Evolutionary conservation across 208 protist species (phyloP).

Genomic region (Tritrichomonas foetus): DNA sequence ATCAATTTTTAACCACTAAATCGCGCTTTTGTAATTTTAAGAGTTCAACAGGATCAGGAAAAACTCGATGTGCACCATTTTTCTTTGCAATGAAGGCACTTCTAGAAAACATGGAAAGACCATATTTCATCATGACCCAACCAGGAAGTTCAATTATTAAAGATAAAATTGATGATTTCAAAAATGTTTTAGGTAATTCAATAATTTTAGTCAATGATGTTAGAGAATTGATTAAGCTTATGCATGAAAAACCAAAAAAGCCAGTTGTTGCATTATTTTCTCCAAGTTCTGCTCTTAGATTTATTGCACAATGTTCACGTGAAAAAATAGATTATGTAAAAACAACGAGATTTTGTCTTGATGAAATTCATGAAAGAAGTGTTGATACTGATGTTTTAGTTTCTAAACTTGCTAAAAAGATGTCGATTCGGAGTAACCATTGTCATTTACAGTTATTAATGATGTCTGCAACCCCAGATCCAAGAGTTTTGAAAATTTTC

Average conservation of each 20-base stretch:
- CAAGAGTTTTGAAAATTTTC: neutral
- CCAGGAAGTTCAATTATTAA: neutral
- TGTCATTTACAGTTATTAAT: neutral
- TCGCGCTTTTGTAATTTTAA: neutral
- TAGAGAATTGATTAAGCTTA: neutral
- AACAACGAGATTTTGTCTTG: constrained; percentile 10
- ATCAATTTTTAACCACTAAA: neutral
- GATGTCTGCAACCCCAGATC: constrained; percentile 25
- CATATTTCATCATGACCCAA: constrained; percentile 31
- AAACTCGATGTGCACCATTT: constrained; percentile 9
- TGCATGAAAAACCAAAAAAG: too few relatives aligned
- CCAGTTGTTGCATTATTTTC: neutral
- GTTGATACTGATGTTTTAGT: neutral
- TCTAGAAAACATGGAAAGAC: neutral
- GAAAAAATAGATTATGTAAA: neutral
- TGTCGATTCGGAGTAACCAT: too few relatives aligned
- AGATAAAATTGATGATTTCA: neutral
- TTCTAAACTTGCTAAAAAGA: neutral
- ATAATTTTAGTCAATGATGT: neutral
- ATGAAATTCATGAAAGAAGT: constrained; percentile 31
- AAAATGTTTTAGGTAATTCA: neutral
- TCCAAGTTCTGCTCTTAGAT: neutral
- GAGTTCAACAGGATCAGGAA: neutral
- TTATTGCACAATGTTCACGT: neutral
- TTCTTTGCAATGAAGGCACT: neutral